These are phyloP conservation scores for Parmelia sp. DNA, from an alignment of 495 filamentous ascomycete species.

Conservation along the genomic window DNA sequence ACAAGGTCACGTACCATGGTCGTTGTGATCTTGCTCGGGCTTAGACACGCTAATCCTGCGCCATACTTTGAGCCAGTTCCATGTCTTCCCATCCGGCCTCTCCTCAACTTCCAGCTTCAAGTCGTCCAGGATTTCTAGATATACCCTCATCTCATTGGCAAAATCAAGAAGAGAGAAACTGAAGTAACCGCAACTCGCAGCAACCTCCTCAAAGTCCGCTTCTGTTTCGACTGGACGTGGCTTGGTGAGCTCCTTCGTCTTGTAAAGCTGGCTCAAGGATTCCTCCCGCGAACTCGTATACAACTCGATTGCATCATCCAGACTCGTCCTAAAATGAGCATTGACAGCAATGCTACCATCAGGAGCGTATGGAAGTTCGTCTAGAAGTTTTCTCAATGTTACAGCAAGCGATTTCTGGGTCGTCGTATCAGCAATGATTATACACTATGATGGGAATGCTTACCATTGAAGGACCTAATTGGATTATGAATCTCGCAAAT, in stretches of 20 bases:
- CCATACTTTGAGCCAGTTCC: conserved; percentile 89
- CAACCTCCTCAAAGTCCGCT: conserved; percentile 93
- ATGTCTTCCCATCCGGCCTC: conserved; percentile 53
- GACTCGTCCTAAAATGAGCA: conserved; percentile 67
- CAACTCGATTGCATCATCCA: conserved; percentile 69
- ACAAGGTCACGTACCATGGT: conserved; percentile 24
- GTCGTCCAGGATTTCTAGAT: conserved; percentile 78
- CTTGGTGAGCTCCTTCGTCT: conserved; percentile 60
- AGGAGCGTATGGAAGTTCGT: conserved; percentile 73
- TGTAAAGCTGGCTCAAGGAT: conserved; percentile 72
- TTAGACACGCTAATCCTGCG: conserved; percentile 26
- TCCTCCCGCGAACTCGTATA: conserved; percentile 68
- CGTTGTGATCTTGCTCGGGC: conserved; percentile 1
- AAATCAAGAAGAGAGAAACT: conserved; percentile 83
- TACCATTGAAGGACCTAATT: conserved; percentile 88
- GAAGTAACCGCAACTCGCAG: conserved; percentile 92
- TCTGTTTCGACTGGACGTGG: conserved; percentile 63
- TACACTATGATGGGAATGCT: conserved; percentile 4
- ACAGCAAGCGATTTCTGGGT: conserved; percentile 75
- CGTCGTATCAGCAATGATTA: conserved; percentile 23
- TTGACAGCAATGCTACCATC: conserved; percentile 65
- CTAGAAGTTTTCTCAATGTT: conserved; percentile 80
- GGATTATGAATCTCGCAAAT: conserved; percentile 77
- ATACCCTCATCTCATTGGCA: conserved; percentile 77
- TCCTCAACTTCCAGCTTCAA: conserved; percentile 62